Evolutionary conservation across 306 rosid genomes (phyloP), one percentile per base, ranked within the genome.

Genomic region (Prunus mira): DNA sequence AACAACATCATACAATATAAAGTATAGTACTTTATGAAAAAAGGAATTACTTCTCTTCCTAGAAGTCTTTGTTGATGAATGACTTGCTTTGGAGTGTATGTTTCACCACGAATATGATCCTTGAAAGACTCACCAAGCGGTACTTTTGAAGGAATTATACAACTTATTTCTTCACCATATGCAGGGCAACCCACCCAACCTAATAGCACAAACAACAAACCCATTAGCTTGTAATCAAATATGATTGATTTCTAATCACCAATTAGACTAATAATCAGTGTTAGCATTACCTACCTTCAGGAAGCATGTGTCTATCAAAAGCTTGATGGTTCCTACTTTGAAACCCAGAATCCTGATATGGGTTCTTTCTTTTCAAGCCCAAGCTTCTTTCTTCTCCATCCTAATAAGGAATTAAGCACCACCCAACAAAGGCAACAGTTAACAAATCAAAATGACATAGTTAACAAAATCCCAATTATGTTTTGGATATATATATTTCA

Each of bases 131-230:
- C 99, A 64, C 95, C 91, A 52, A 95, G 93, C 41, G 99, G 99
- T 81, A 89, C 98, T 89, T 92, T 95, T 28, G 99, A 95, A 80
- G 99, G 99, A 81, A 95, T 85, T 90, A 95, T 88, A 82, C 77
- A 79, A 85, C 71, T 84, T 65, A 92, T 83, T 71, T 95, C 98
- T 62, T 86, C 87, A 63, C 98, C 99, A 84, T 41, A 76, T 30
- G 97, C 76, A 76, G 99, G 97, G 76, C 99, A 95, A 63, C 91
- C 96, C 85, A 89, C 82, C 99, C 99, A 95, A 45, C 99, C 99
- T 95, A 88, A 38, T 80, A 79, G 12, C 43, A 41, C 9, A 46
- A 46, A 2, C 3, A 1, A 0, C 3, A 43, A 71, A 15, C 6
- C 22, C 25, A 73, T 60, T 25, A 60, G n/a, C 68, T 24, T 15